Evolutionary conservation across 2,329 filamentous ascomycete genomes (phyloP), one percentile per base, ranked within the genome.

Genomic region (Cordyceps militaris): DNA sequence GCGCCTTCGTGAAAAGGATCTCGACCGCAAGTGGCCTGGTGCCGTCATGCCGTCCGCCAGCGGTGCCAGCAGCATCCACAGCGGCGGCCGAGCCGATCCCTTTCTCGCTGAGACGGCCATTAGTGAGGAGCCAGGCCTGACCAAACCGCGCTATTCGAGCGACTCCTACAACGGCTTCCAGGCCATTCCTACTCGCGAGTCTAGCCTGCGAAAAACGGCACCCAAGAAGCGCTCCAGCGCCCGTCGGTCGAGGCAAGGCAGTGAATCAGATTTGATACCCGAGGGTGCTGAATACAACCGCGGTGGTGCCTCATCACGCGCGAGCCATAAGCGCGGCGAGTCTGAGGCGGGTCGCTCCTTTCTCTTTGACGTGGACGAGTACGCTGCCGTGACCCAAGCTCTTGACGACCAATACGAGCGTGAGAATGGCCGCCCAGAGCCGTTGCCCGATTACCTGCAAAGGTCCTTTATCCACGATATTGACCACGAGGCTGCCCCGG

Each of bases 401-500:
- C 57, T 64, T 66, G 62, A 69, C 24, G 66, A 71, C 9, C 70
- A 74, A 19, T 67, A 73, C 10, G 51, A 60, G 23, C 60, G 62
- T n/a, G 61, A 63, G 13, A 59, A 61, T 23, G 59, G 58, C 50
- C 30, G 26, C 26, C 28, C 40, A 3, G 40, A 64, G 0, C 70
- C 72, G 11, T 69, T 68, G 5, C 16, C 14, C 11, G 46, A 38
- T 21, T 34, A 46, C 30, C 38, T 47, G 16, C 53, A 56, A 24
- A 16, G 40, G 4, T 51, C 38, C n/a, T 59, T 51, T 11, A 11
- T 54, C n/a, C 47, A 59, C 24, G 52, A 51, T 14, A 30, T 59
- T 32, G 66, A 74, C 2, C 82, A 88, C 23, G 85, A 89, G 19
- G 84, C 84, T 14, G 88, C 88, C 0, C 87, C 88, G 1, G 87